Evolutionary conservation across 2,329 filamentous ascomycete genomes (phyloP).

Genomic region (Hypomyces perniciosus): DNA sequence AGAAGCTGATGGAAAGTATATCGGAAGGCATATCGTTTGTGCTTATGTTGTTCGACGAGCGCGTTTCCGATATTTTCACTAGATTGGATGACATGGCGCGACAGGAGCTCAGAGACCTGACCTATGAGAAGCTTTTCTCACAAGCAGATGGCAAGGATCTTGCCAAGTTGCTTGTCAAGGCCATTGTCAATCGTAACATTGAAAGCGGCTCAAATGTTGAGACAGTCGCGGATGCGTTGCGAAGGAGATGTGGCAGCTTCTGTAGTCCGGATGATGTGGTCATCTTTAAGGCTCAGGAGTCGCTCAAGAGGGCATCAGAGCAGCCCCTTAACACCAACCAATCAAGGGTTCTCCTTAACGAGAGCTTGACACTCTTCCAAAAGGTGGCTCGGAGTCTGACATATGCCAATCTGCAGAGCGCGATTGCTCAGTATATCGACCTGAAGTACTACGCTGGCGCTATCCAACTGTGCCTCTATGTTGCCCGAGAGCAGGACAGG

Average conservation of each 20-base stretch:
- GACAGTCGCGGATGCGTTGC: slow-evolving; percentile 89
- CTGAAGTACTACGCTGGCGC: slow-evolving; percentile 92
- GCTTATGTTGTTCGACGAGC: slow-evolving; percentile 88
- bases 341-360: slow-evolving; percentile 74
- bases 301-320: slow-evolving; percentile 81
- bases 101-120: slow-evolving; percentile 66
- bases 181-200: slow-evolving; percentile 97
- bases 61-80: slow-evolving; percentile 78
- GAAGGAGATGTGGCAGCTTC: slow-evolving; percentile 90
- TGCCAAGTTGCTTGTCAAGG: slow-evolving; percentile 91
- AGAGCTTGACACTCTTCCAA: slow-evolving; percentile 82
- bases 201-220: slow-evolving; percentile 95
- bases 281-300: slow-evolving; percentile 97
- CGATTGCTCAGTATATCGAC: slow-evolving; percentile 70
- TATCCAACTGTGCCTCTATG: slow-evolving; percentile 77
- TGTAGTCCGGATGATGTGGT: slow-evolving; percentile 96
- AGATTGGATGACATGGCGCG: slow-evolving; percentile 66
- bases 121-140: slow-evolving; percentile 83
- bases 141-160: slow-evolving; percentile 74
- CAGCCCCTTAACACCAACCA: slow-evolving; percentile 67
- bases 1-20: slow-evolving; percentile 81
- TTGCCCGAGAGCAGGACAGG: slow-evolving; percentile 78
- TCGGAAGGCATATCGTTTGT: slow-evolving; percentile 97
- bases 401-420: slow-evolving; percentile 70
- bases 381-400: slow-evolving; percentile 80